Base-by-base conservation (phyloP, 2,329 filamentous ascomycete species). In the Sphaerostilbella broomeana region DNA sequence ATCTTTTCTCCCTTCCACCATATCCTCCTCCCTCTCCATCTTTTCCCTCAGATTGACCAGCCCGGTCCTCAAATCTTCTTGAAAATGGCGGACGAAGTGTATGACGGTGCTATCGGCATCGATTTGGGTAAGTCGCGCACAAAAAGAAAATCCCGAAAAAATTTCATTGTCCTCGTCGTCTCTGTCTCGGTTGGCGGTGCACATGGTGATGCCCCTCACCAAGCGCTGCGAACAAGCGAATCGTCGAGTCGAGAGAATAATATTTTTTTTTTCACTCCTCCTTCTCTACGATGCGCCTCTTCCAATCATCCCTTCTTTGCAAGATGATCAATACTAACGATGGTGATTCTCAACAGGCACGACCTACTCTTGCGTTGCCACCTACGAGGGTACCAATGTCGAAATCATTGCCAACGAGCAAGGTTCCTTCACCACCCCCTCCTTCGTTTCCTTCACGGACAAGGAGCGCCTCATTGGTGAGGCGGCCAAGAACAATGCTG, bases 401-500 rank as follows among this genome's bases (percentile, higher is more conserved):
- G 92, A 98, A 72, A 98, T 98, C 79, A 95, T 97, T 69, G 90
- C 90, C 84, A 97, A 97, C 75, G 90, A 97, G 80, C 90, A 97
- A 82, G 90, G 90, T 79, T 89, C 81, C 73, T 95, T 95, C 75
- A 97, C 92, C 64, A 97, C 92, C 51, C 92, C 92, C 55, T 97
- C 92, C 43, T 98, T 95, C 77, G 92, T 98, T 65, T 94, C 87
- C 59, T 98, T 98, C 81, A 95, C 88, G 65, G 83, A 90, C 61
- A 87, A 95, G 76, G 92, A 98, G 79, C 89, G 92, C 70, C 75
- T 98, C 73, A 97, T 97, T 63, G 92, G 92, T 77, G 92, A 97
- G 79, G 90, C 92, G 47, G 92, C 92, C 64, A 98, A 97, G 86
- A 98, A 98, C 79, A 89, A 95, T 81, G 92, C 90, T 64, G 90